Conservation (phyloP, 768 basidiomycete species). For the Phallus indusiatus region DNA sequence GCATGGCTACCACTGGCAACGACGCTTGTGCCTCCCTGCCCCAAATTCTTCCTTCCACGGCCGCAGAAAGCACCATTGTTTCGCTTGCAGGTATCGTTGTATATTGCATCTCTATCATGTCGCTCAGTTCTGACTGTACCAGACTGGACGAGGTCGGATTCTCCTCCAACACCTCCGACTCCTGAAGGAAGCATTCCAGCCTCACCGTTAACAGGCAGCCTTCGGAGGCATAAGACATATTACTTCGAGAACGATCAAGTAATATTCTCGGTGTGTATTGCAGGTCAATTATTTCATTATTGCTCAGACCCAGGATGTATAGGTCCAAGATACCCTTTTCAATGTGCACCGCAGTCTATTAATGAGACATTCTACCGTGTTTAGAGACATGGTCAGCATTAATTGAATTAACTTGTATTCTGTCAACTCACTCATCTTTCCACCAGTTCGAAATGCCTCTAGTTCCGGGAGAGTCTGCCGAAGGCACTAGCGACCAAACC, state of each 20-base stretch:
- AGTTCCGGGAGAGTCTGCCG: slow-evolving; percentile 10
- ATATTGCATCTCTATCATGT: too few relatives aligned
- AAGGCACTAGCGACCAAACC: slow-evolving; percentile 18
- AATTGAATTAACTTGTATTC: not conserved
- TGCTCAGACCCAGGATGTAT: not conserved
- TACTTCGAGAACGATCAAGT: slow-evolving; percentile 10
- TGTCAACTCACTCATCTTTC: slow-evolving; percentile 7
- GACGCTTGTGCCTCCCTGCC: not conserved
- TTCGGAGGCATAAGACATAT: slow-evolving; percentile 5
- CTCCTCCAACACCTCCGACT: not conserved
- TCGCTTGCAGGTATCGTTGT: not conserved
- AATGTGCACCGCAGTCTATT: slow-evolving; percentile 33
- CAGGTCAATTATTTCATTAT: not conserved
- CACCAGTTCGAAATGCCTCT: slow-evolving; percentile 6
- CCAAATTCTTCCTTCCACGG: not conserved
- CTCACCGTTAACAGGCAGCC: not conserved
- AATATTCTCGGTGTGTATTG: slow-evolving; percentile 5
- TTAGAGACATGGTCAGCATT: slow-evolving; percentile 22
- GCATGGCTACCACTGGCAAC: not conserved
- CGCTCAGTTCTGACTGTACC: too few relatives aligned
- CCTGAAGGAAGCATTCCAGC: slow-evolving; percentile 1
- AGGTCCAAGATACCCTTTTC: slow-evolving; percentile 32
- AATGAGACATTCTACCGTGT: slow-evolving; percentile 28
- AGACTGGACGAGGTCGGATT: not conserved
- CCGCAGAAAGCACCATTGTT: not conserved